Percentiles rank a stretch among this genome's conserved stretches.
Conservation (phyloP, 129 eudicot species). For the Escallonia rubra region DNA sequence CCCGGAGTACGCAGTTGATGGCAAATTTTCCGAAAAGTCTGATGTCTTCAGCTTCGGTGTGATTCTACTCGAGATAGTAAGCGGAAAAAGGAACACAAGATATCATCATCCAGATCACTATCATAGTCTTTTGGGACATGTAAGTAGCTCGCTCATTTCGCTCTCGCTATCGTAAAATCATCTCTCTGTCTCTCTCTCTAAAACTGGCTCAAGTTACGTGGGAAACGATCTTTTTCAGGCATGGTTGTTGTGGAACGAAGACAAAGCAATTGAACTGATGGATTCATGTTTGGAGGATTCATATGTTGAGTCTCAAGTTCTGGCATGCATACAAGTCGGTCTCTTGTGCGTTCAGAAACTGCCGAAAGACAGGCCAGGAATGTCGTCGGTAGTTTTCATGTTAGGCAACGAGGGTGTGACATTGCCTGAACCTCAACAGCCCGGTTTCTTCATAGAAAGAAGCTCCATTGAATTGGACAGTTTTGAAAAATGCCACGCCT, state of each 20-base stretch:
- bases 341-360: conserved; percentile 35
- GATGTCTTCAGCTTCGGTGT: conserved; percentile 46
- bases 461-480: neutral
- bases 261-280: conserved; percentile 14
- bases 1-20: conserved; percentile 48
- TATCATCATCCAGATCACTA: conserved; percentile 15
- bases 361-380: conserved; percentile 35
- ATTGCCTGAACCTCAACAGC: conserved; percentile 26
- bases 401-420: conserved; percentile 11
- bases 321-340: conserved; percentile 36
- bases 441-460: conserved; percentile 27
- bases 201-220: neutral
- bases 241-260: conserved; percentile 38
- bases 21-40: conserved; percentile 36
- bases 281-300: conserved; percentile 23
- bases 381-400: conserved; percentile 30
- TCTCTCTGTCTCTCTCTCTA: neutral
- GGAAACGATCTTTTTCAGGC: conserved; percentile 17
- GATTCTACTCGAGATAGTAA: conserved; percentile 38
- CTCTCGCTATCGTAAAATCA: neutral
- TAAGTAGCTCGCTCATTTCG: conserved; percentile 10
- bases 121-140: conserved; percentile 33
- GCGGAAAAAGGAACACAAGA: conserved; percentile 35
- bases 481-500: neutral
- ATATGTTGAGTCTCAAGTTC: conserved; percentile 13